phyloP scores from a whole-genome alignment of 2,329 filamentous ascomycete species.

The Arachnomyces sp. region DNA sequence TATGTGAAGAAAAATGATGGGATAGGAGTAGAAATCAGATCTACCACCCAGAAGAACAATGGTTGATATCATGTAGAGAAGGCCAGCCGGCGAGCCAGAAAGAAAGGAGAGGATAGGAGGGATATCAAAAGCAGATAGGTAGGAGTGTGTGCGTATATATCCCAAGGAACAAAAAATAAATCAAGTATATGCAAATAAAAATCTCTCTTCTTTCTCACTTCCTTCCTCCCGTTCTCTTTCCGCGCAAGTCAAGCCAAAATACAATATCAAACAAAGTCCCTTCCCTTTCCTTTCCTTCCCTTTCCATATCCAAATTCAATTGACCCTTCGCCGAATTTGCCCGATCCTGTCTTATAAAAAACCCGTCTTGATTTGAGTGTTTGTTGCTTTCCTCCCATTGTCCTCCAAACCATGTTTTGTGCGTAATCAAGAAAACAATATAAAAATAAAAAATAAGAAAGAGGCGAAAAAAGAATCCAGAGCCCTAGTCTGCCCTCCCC shows the following conservation, averaged over 20 bases:
- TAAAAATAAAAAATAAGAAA: slow-evolving; percentile 10
- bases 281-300: not conserved
- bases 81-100: no score
- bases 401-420: slow-evolving; percentile 4
- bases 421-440: slow-evolving; percentile 10
- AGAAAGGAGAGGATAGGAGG: no score
- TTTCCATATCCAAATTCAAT: not conserved
- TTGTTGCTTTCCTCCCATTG: no score
- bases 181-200: not conserved
- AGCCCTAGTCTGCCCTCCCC: slow-evolving; percentile 9
- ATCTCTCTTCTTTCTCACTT: slow-evolving; percentile 4
- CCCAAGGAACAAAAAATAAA: no score
- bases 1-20: no score
- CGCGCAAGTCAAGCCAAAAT: not conserved
- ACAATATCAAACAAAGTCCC: no score
- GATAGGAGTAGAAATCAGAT: no score
- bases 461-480: slow-evolving; percentile 9
- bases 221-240: not conserved
- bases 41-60: no score
- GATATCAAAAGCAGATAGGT: no score
- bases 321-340: not conserved
- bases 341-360: slow-evolving; percentile 1
- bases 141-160: no score
- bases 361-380: not conserved
- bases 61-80: no score